A percentile compares a stretch with the other conserved stretches of the same genome.
phyloP scores from a whole-genome alignment of 352 stramenopile species.

The Hyaloperonospora brassicae region DNA sequence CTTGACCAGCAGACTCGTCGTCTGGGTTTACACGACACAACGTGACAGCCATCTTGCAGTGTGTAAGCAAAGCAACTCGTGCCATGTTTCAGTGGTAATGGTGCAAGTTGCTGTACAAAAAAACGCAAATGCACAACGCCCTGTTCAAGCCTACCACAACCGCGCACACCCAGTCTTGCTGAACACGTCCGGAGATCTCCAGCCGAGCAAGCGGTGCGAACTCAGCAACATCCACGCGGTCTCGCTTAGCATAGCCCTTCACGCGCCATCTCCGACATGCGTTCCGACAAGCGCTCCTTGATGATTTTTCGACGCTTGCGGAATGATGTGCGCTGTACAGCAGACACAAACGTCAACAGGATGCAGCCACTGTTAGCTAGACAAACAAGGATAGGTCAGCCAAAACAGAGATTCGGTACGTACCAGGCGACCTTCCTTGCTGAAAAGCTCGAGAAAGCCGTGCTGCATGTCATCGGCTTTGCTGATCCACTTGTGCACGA shows the following conservation, averaged over 20 bases:
- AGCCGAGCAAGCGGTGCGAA: slow-evolving; percentile 7
- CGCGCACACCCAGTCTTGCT: slow-evolving; percentile 1
- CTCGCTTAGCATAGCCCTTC: slow-evolving; percentile 61
- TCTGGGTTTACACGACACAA: slow-evolving; percentile 84
- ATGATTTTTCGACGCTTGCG: slow-evolving; percentile 80
- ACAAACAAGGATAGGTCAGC: slow-evolving; percentile 1
- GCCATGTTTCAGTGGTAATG: slow-evolving; percentile 23
- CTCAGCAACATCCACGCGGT: neutral
- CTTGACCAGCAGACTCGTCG: slow-evolving; percentile 80
- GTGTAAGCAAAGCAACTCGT: slow-evolving; percentile 18
- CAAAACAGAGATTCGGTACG: slow-evolving; percentile 1
- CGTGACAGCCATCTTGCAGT: slow-evolving; percentile 61
- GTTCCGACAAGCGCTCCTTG: slow-evolving; percentile 61
- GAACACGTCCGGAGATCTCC: slow-evolving; percentile 2
- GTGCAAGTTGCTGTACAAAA: slow-evolving; percentile 22
- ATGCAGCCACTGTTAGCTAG: neutral
- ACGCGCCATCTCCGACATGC: slow-evolving; percentile 65
- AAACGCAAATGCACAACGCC: slow-evolving; percentile 13
- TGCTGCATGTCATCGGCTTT: slow-evolving; percentile 79
- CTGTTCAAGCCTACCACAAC: slow-evolving; percentile 12
- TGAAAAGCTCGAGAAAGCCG: slow-evolving; percentile 69
- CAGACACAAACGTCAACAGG: neutral
- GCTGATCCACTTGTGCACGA: slow-evolving; percentile 70
- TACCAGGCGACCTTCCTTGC: slow-evolving; percentile 68
- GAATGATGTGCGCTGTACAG: slow-evolving; percentile 50